Percentiles rank a stretch among this genome's conserved stretches.
Conservation (phyloP, 2,329 filamentous ascomycete genomes). For the Blastomyces percursus region DNA sequence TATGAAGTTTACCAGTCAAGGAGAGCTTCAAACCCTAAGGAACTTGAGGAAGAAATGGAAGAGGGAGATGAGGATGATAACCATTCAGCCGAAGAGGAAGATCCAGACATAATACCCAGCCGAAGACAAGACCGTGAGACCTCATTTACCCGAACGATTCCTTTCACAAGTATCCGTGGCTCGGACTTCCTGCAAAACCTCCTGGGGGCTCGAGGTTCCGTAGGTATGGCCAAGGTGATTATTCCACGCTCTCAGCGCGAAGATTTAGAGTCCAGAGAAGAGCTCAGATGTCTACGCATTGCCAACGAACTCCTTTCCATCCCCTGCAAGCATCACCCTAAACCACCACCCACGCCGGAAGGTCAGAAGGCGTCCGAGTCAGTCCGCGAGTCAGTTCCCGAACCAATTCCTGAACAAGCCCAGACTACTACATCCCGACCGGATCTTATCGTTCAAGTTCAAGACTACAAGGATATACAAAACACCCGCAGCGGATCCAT, state of each 20-base stretch:
- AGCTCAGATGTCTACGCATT: conserved; percentile 27
- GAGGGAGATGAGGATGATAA: conserved; percentile 36
- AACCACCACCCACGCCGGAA: background rate
- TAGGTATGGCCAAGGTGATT: conserved; percentile 13
- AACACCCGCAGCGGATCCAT: conserved; percentile 56
- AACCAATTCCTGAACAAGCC: conserved; percentile 12
- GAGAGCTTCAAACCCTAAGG: conserved; percentile 23
- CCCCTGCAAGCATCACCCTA: conserved; percentile 11
- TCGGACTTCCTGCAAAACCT: conserved; percentile 11
- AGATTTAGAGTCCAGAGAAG: conserved; percentile 15
- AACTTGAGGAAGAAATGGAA: conserved; percentile 35
- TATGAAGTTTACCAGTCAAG: conserved; percentile 44
- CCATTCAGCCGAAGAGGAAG: conserved; percentile 21
- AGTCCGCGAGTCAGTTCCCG: conserved; percentile 8
- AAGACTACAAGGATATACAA: conserved; percentile 70
- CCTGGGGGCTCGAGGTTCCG: conserved; percentile 10
- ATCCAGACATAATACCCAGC: conserved; percentile 17
- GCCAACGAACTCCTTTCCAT: conserved; percentile 27
- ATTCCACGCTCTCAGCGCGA: conserved; percentile 8
- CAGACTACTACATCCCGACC: conserved; percentile 16
- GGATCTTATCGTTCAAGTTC: conserved; percentile 61
- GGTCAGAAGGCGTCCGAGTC: conserved; percentile 7
- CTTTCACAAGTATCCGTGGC: conserved; percentile 1
- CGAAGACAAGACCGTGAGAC: conserved; percentile 12
- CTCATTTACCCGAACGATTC: conserved; percentile 13